Evolutionary conservation across 192 early-diverging fungal species (phyloP).

Genomic region (Umbelopsis ramanniana): DNA sequence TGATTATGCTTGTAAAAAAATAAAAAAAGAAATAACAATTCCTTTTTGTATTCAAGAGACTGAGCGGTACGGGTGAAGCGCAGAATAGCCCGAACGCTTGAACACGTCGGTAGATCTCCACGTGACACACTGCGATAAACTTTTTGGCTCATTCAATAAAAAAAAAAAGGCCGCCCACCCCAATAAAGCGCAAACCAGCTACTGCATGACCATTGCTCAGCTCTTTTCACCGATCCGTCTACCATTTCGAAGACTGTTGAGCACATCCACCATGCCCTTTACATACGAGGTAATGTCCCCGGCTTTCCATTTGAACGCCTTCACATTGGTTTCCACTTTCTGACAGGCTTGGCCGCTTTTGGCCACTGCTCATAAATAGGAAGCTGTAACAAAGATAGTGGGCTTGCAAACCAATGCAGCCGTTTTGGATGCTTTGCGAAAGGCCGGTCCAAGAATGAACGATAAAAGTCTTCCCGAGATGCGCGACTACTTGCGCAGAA

Average conservation of each 20-base stretch:
- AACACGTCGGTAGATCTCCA: background rate
- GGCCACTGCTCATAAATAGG: slow-evolving; percentile 43
- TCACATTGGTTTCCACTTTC: background rate
- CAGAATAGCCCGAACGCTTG: too few species aligned
- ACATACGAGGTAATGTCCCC: background rate
- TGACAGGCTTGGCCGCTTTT: background rate
- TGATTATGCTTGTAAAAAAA: too few species aligned
- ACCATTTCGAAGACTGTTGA: slow-evolving; percentile 9
- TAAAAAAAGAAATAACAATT: too few species aligned
- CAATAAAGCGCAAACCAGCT: slow-evolving; percentile 5
- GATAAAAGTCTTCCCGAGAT: slow-evolving; percentile 68
- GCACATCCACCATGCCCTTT: slow-evolving; percentile 10
- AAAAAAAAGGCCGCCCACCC: background rate
- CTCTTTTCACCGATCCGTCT: slow-evolving; percentile 9
- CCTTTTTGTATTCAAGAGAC: too few species aligned
- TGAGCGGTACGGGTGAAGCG: too few species aligned
- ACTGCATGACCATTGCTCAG: slow-evolving; percentile 11
- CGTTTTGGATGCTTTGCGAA: slow-evolving; percentile 69
- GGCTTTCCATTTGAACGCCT: background rate
- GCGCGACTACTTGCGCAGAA: slow-evolving; percentile 60
- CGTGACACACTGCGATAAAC: background rate
- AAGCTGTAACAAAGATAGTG: slow-evolving; percentile 82
- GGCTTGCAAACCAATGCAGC: slow-evolving; percentile 86
- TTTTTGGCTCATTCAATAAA: background rate
- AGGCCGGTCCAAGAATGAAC: slow-evolving; percentile 66